These are phyloP conservation scores for Paramarasmius palmivorus DNA, from an alignment of 1,284 basidiomycete species.

Conservation along the genomic window DNA sequence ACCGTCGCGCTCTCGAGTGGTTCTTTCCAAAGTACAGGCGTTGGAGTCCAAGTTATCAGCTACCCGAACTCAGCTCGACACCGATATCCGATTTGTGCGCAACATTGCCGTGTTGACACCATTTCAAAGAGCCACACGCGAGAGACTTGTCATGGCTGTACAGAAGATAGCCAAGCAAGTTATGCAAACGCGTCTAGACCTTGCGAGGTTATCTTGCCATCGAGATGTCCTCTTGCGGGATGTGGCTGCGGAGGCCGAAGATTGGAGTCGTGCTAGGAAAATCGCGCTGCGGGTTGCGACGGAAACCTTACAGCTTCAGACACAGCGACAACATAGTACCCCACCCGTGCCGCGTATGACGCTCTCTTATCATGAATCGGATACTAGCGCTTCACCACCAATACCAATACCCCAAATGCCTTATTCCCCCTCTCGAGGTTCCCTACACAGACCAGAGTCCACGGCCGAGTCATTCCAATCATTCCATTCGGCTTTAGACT, in stretches of 20 bases:
- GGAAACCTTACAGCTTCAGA: slow-evolving; percentile 56
- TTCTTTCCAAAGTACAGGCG: slow-evolving; percentile 63
- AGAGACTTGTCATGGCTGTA: slow-evolving; percentile 65
- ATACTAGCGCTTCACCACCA: slow-evolving; percentile 12
- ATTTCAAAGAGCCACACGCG: slow-evolving; percentile 82
- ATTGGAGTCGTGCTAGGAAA: slow-evolving; percentile 67
- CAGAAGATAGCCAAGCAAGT: slow-evolving; percentile 70
- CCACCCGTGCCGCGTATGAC: slow-evolving; percentile 40
- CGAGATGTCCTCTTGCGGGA: slow-evolving; percentile 76
- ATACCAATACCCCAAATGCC: slow-evolving; percentile 20
- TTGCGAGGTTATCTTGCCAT: slow-evolving; percentile 74
- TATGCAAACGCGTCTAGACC: slow-evolving; percentile 68
- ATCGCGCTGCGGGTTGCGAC: slow-evolving; percentile 74
- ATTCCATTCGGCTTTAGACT: slow-evolving; percentile 67
- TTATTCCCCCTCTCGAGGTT: slow-evolving; percentile 20
- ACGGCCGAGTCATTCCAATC: slow-evolving; percentile 62
- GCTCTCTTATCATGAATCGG: slow-evolving; percentile 38
- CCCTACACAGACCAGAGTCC: slow-evolving; percentile 46
- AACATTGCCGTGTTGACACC: slow-evolving; percentile 88
- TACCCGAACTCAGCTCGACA: slow-evolving; percentile 66
- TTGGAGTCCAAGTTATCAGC: slow-evolving; percentile 60
- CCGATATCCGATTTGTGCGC: slow-evolving; percentile 71
- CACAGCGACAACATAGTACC: slow-evolving; percentile 20
- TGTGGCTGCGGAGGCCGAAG: slow-evolving; percentile 68
- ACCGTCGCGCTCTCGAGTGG: slow-evolving; percentile 57